Evolutionary conservation across 2,329 filamentous ascomycete genomes (phyloP).

Genomic region (Harringtonia aguacate): DNA sequence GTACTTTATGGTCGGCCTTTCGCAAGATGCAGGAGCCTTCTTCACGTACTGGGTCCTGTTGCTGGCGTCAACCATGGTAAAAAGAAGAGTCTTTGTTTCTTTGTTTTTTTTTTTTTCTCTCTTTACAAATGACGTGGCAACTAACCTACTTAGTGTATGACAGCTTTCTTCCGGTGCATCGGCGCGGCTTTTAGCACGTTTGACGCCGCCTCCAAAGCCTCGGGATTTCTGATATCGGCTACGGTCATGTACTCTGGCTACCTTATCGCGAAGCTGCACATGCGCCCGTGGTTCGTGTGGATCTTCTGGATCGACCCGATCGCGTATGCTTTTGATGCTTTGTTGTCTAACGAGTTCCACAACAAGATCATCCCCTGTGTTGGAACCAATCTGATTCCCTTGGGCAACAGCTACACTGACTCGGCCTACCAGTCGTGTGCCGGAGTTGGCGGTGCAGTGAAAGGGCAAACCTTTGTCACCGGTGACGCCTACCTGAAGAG

Average conservation of each 20-base stretch:
- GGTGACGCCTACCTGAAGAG: constrained; percentile 30
- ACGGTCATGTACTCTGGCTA: constrained; percentile 61
- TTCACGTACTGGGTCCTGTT: constrained; percentile 61
- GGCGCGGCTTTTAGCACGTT: constrained; percentile 50
- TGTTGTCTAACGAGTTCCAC: constrained; percentile 44
- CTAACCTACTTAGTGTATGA: constrained; percentile 49
- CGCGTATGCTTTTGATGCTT: constrained; percentile 52
- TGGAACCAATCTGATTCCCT: constrained; percentile 37
- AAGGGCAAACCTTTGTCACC: constrained; percentile 34
- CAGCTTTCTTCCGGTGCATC: constrained; percentile 49
- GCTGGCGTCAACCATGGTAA: no score
- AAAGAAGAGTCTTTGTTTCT: no score
- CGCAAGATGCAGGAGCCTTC: constrained; percentile 53
- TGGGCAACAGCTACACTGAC: constrained; percentile 31
- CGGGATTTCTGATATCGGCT: constrained; percentile 45
- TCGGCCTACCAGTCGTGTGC: constrained; percentile 36
- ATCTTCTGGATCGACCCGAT: constrained; percentile 55
- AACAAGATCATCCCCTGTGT: constrained; percentile 40
- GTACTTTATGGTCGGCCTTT: constrained; percentile 69
- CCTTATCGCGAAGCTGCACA: constrained; percentile 55
- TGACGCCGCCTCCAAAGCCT: constrained; percentile 51
- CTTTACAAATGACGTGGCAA: no score
- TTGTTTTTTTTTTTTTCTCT: no score
- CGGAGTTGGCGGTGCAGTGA: constrained; percentile 42
- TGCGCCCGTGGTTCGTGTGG: constrained; percentile 55